phyloP scores from a whole-genome alignment of 164 flowering plant genomes.

The Sedum album region DNA sequence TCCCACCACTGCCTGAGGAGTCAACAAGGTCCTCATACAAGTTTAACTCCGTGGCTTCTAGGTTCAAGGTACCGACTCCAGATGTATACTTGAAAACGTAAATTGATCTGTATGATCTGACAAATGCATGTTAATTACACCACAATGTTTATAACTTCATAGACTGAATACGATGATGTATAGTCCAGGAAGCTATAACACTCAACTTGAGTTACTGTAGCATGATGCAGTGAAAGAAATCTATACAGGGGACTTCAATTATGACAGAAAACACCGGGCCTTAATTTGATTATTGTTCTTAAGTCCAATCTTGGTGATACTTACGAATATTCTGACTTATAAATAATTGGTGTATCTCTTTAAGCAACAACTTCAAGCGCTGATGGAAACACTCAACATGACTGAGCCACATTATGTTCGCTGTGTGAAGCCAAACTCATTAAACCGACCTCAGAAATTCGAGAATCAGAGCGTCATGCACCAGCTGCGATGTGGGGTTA shows the following conservation, averaged over 20 bases:
- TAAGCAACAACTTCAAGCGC: conserved; percentile 98
- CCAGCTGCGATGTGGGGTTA: conserved; percentile 97
- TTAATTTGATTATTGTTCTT: not conserved
- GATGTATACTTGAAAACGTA: not conserved
- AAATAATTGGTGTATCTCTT: conserved; percentile 12
- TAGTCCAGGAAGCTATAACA: not conserved
- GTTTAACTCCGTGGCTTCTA: conserved; percentile 86
- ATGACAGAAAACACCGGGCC: not conserved
- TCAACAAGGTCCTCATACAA: conserved; percentile 90
- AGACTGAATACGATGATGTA: not conserved
- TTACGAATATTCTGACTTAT: not conserved
- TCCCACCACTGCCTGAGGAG: conserved; percentile 65
- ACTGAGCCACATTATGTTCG: conserved; percentile 98
- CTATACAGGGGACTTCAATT: not conserved
- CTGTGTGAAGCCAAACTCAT: conserved; percentile 96
- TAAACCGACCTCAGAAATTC: conserved; percentile 78
- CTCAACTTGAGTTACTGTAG: not conserved
- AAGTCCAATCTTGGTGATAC: not conserved
- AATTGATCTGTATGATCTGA: not conserved
- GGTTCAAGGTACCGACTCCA: conserved; percentile 66
- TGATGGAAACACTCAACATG: conserved; percentile 88
- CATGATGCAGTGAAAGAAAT: not conserved
- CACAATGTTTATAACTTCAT: not conserved
- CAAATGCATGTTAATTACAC: not conserved
- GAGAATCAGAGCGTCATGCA: conserved; percentile 82